A percentile compares a stretch with the other conserved stretches of the same genome.
phyloP scores from a whole-genome alignment of 2,329 filamentous ascomycete species.

The Didymosphaeria variabile region DNA sequence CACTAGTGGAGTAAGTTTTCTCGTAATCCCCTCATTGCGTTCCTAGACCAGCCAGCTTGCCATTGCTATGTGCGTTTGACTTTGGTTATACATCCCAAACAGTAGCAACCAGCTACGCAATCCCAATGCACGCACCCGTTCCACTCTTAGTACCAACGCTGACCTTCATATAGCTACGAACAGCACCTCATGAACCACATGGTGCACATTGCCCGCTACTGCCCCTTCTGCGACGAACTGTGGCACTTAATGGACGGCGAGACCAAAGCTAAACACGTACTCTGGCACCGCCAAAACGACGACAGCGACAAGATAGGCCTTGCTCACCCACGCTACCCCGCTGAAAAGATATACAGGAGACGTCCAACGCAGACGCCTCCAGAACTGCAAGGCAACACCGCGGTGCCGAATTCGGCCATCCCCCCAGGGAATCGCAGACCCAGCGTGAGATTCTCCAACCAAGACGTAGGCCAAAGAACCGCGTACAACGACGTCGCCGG shows the following conservation, averaged over 20 bases:
- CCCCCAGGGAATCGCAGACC: neutral
- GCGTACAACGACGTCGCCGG: conserved; percentile 20
- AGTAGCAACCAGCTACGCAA: neutral
- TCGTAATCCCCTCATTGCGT: neutral
- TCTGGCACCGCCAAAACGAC: neutral
- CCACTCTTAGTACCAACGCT: neutral
- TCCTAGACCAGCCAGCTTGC: neutral
- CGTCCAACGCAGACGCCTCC: neutral
- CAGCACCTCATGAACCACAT: neutral
- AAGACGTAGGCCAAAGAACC: conserved; percentile 18
- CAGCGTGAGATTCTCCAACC: conserved; percentile 26
- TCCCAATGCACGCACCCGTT: neutral
- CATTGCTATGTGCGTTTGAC: neutral
- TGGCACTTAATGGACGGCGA: neutral
- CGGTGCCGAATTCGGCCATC: neutral
- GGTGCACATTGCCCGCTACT: neutral
- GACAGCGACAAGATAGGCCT: neutral
- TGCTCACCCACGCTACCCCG: too few relatives aligned
- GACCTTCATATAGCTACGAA: neutral
- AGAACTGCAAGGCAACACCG: neutral
- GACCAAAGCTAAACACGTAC: neutral
- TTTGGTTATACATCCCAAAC: neutral
- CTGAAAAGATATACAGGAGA: too few relatives aligned
- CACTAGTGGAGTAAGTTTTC: neutral
- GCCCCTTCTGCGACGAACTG: neutral